Evolutionary conservation across 768 basidiomycete genomes (phyloP).

Genomic region (Lactarius hatsudake): DNA sequence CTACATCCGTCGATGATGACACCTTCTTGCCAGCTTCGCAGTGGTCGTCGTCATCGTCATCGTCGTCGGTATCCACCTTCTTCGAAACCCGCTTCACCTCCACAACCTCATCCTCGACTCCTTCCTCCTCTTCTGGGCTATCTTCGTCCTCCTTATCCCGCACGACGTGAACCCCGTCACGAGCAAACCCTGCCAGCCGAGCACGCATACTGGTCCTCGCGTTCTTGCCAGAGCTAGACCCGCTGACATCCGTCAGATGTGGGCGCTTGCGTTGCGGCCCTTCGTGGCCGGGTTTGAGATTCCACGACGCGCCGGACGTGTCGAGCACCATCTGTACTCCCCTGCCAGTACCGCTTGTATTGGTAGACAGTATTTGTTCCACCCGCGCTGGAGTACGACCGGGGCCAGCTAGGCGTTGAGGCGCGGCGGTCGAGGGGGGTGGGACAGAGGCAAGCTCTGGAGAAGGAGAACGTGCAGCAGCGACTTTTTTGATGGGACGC

Average conservation of each 20-base stretch:
- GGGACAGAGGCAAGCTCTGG: background rate
- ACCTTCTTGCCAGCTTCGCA: background rate
- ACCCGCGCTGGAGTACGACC: slow-evolving; percentile 26
- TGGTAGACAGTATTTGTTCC: slow-evolving; percentile 20
- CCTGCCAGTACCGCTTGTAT: slow-evolving; percentile 29
- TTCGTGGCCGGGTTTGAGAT: slow-evolving; percentile 43
- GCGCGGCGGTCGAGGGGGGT: background rate
- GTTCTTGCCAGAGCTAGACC: slow-evolving; percentile 22
- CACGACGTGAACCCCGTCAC: slow-evolving; percentile 41
- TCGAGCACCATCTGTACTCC: slow-evolving; percentile 46
- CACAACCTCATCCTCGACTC: slow-evolving; percentile 26
- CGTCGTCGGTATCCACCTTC: background rate
- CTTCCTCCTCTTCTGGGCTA: slow-evolving; percentile 28
- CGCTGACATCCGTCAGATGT: slow-evolving; percentile 15
- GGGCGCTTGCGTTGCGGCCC: slow-evolving; percentile 26
- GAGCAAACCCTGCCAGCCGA: slow-evolving; percentile 52
- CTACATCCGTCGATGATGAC: slow-evolving; percentile 17
- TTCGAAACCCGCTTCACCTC: slow-evolving; percentile 21
- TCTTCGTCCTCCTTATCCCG: slow-evolving; percentile 27
- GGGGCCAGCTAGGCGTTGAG: slow-evolving; percentile 15
- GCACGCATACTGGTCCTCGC: slow-evolving; percentile 42
- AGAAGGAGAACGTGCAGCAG: background rate
- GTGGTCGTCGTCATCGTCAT: background rate
- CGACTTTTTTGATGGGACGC: background rate
- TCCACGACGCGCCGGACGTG: slow-evolving; percentile 54